A percentile compares a stretch with the other conserved stretches of the same genome.
Conservation (phyloP, 1,284 basidiomycete species). For the Melampsora larici-populina region DNA sequence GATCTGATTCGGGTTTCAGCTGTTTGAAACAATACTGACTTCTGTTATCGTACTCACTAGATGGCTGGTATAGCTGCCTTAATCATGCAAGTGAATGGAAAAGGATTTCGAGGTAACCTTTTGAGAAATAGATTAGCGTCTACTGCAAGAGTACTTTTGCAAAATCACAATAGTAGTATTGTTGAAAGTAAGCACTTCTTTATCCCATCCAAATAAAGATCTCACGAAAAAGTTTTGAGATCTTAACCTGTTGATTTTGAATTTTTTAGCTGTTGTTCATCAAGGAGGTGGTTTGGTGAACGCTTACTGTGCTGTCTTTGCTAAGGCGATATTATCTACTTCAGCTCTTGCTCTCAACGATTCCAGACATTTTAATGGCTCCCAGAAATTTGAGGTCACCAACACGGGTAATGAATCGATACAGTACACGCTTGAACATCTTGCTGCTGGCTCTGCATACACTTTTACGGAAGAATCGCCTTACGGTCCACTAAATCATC, state of each 20-base stretch:
- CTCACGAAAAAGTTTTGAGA: background rate
- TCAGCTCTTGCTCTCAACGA: conserved; percentile 31
- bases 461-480: conserved; percentile 18
- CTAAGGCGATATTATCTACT: conserved; percentile 32
- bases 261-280: conserved; percentile 15
- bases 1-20: background rate
- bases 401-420: conserved; percentile 23
- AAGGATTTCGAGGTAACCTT: conserved; percentile 16
- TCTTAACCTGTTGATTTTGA: background rate
- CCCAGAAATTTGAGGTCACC: conserved; percentile 13
- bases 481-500: conserved; percentile 3
- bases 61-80: conserved; percentile 38
- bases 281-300: conserved; percentile 43
- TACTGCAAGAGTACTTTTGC: conserved; percentile 6
- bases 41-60: background rate
- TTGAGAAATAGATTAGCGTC: conserved; percentile 25
- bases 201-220: background rate
- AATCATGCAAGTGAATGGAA: conserved; percentile 15
- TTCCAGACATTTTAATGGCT: conserved; percentile 6
- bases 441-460: conserved; percentile 19
- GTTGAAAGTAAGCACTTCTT: conserved; percentile 13
- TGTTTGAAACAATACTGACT: background rate
- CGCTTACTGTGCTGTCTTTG: conserved; percentile 41
- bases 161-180: background rate
- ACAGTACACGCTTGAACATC: conserved; percentile 16